A percentile compares a stretch with the other conserved stretches of the same genome.
Conservation (phyloP, 192 early-diverging fungal species). For the Coemansia sp. region DNA sequence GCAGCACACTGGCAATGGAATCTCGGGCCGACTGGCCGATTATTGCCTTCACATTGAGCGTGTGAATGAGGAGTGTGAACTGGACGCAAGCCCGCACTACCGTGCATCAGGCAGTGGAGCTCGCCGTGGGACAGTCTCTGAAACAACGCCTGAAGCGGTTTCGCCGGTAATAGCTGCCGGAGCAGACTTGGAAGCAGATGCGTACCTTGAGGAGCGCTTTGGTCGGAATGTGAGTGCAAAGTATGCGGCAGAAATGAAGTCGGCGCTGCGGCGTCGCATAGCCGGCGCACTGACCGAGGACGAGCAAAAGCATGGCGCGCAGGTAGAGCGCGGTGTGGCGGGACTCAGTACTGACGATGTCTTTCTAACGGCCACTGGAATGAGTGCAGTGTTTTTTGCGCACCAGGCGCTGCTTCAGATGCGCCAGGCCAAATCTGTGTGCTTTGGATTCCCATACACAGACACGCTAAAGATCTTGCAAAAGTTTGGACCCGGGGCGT, state of each 20-base stretch:
- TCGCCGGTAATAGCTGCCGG: conserved; percentile 26
- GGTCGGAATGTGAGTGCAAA: conserved; percentile 80
- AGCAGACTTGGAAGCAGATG: conserved; percentile 27
- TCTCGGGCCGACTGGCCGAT: conserved; percentile 84
- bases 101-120: conserved; percentile 1
- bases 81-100: conserved; percentile 12
- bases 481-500: conserved; percentile 88
- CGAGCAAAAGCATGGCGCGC: conserved; percentile 44
- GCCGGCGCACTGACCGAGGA: conserved; percentile 65
- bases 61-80: conserved; percentile 54
- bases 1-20: conserved; percentile 92
- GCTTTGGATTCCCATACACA: conserved; percentile 94
- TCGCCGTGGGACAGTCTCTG: conserved; percentile 5
- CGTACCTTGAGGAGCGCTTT: conserved; percentile 90
- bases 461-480: conserved; percentile 97
- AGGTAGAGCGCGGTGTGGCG: conserved; percentile 54
- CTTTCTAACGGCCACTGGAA: conserved; percentile 84
- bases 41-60: conserved; percentile 72
- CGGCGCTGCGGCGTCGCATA: conserved; percentile 75
- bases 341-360: conserved; percentile 76
- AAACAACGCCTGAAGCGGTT: not conserved
- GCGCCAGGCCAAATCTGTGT: conserved; percentile 68
- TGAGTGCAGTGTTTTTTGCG: conserved; percentile 91
- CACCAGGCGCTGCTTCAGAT: conserved; percentile 65
- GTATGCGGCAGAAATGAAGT: conserved; percentile 73